Base-by-base conservation (phyloP, 805 yeast species). In the Vanderwaltozyma polyspora region DNA sequence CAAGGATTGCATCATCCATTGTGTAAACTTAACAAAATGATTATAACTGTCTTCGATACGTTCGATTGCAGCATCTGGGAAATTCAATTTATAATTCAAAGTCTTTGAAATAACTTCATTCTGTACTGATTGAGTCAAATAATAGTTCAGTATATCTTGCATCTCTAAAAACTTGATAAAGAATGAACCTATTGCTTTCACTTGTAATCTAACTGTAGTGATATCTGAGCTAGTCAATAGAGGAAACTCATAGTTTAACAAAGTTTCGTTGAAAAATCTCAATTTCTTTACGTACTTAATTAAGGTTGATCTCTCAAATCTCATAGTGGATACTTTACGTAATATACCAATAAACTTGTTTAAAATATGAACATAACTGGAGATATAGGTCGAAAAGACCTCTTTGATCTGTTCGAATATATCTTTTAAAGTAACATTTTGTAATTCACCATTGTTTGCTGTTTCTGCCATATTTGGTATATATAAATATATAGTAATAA, bases 91-190 rank as follows among this genome's bases (percentile, higher is more conserved):
- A n/a, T 35, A 32, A 32, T 57, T 57, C 33, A 57, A 33, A 9
- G 62, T 57, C 40, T 57, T 57, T 10, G 58, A 45, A 13, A 54
- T 37, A n/a, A 54, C 53, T 37, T 57, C 62, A 35, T 51, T 54
- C 31, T 52, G 57, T 30, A 55, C 32, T n/a, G 58, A 46, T 33
- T 56, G 57, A 3, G 57, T 55, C 19, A 55, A 34, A 34, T 45
- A 49, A 31, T 44, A 57, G 36, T 57, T 56, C 34, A 55, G 31
- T 13, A 57, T 35, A 31, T 57, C 62, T 7, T 55, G 17, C 1
- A 48, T 31, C 32, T 57, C 62, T 19, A 55, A 29, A 13, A 46
- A 37, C 38, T 55, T 52, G 25, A 42, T 38, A 29, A 49, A 45
- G 23, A 41, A 49, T 15, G 46, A 37, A 11, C 45, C 52, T 19